Evolutionary conservation across 2,329 filamentous ascomycete genomes (phyloP), one percentile per base, ranked within the genome.

Genomic region (Pochonia chlamydosporia): DNA sequence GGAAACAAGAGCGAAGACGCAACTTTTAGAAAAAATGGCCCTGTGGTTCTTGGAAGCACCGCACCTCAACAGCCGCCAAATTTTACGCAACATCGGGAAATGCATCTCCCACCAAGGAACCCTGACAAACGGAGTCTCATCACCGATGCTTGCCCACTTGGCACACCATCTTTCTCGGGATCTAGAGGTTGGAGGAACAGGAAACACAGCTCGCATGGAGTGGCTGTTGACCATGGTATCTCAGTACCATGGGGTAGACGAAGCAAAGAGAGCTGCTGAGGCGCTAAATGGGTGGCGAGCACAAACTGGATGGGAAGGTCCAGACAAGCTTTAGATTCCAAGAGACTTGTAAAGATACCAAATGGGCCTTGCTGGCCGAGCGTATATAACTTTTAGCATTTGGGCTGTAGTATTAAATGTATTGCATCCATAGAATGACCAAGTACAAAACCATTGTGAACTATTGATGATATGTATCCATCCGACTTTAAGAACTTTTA

Each of bases 171-270:
- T 66, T 18, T 56, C 62, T 3, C 53, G 59, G 9, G 68, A 71
- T 47, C 55, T 71, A 4, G 60, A 63, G 26, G 49, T 49, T 30
- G 66, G 67, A 5, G 51, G 55, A n/a, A 48, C 47, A 20, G 69
- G 68, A 3, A 58, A 66, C 14, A 59, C 54, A 6, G 31, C 48
- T 11, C 61, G 65, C 9, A 44, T 69, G 26, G 28, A 50, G 33
- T 67, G 63, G 58, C 44, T 68, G 9, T 33, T 63, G 28, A 41
- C 46, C 10, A 49, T 69, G 31, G 48, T 63, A 6, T 52, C 48
- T n/a, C 26, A 52, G 11, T 42, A 49, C 11, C 52, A 56, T 2
- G 56, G 59, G 16, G 23, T 40, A 2, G 33, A 55, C 28, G 49
- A 54, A n/a, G 58, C 59, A 2, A 18, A 35, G 16, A 50, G 47